Percentiles rank a stretch among this genome's conserved stretches.
These are phyloP conservation scores for Ceratocystis variospora DNA, from an alignment of 2,329 filamentous ascomycete species.

Conservation along the genomic window DNA sequence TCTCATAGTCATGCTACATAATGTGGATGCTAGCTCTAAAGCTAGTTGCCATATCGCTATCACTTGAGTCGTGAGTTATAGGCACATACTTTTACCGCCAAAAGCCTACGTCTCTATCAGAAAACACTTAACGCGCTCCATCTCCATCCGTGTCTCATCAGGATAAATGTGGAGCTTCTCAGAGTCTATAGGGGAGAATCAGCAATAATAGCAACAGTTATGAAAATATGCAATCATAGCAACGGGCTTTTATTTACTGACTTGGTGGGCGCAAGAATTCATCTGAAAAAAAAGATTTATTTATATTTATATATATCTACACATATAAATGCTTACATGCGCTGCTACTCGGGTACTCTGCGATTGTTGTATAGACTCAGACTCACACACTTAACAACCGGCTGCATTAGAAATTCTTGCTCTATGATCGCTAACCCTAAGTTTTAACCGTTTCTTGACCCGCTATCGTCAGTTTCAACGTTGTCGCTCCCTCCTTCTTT, in stretches of 20 bases:
- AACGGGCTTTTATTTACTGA: background rate
- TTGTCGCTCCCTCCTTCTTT: background rate
- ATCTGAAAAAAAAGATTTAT: too few species aligned
- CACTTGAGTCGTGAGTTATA: too few species aligned
- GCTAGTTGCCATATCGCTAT: too few species aligned
- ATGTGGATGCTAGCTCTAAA: too few species aligned
- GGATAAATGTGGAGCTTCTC: background rate
- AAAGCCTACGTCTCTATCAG: background rate
- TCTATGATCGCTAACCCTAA: background rate
- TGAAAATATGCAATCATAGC: slow-evolving; percentile 8
- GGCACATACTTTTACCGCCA: background rate
- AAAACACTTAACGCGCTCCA: slow-evolving; percentile 1
- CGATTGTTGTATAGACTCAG: too few species aligned
- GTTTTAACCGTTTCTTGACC: background rate
- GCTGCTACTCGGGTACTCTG: too few species aligned
- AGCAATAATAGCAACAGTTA: background rate
- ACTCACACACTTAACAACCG: too few species aligned
- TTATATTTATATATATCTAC: too few species aligned
- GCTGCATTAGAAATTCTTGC: too few species aligned
- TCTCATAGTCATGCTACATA: too few species aligned
- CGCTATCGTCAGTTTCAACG: background rate
- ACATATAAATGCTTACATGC: too few species aligned
- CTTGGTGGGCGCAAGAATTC: background rate
- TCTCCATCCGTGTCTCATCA: background rate
- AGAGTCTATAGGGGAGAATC: background rate